Evolutionary conservation across 2,329 filamentous ascomycete species (phyloP).

Genomic region (Furcasterigmium sp.): DNA sequence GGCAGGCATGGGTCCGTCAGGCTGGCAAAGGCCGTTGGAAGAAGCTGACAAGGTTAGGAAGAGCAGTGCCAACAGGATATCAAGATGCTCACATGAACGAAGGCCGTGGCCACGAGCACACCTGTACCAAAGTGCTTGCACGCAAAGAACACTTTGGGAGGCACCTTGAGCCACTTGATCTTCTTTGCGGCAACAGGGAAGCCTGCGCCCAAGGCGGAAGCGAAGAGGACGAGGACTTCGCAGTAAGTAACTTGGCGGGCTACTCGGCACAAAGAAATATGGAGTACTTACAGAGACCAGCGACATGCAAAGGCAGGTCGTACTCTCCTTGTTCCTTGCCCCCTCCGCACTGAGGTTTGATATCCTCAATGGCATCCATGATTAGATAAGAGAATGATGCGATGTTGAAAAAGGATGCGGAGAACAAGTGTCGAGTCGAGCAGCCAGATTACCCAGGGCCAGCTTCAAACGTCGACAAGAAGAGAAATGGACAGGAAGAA

Average conservation of each 20-base stretch:
- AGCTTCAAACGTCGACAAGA: conserved; percentile 10
- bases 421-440: conserved; percentile 10
- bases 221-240: conserved; percentile 32
- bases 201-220: conserved; percentile 37
- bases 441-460: conserved; percentile 16
- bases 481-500: conserved; percentile 13
- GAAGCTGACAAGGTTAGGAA: conserved; percentile 28
- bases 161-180: conserved; percentile 52
- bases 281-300: conserved; percentile 32
- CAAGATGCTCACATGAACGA: conserved; percentile 58
- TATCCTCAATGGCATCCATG: conserved; percentile 20
- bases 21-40: conserved; percentile 54
- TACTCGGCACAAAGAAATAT: background rate
- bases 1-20: conserved; percentile 51
- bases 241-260: background rate
- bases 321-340: conserved; percentile 31
- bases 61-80: background rate
- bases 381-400: conserved; percentile 12
- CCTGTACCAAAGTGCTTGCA: conserved; percentile 67
- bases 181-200: conserved; percentile 51
- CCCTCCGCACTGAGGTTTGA: conserved; percentile 33
- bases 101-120: conserved; percentile 67
- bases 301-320: conserved; percentile 33
- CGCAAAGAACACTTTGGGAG: conserved; percentile 52
- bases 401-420: conserved; percentile 9